phyloP scores from a whole-genome alignment of 352 stramenopile species.

The Globisporangium polare region DNA sequence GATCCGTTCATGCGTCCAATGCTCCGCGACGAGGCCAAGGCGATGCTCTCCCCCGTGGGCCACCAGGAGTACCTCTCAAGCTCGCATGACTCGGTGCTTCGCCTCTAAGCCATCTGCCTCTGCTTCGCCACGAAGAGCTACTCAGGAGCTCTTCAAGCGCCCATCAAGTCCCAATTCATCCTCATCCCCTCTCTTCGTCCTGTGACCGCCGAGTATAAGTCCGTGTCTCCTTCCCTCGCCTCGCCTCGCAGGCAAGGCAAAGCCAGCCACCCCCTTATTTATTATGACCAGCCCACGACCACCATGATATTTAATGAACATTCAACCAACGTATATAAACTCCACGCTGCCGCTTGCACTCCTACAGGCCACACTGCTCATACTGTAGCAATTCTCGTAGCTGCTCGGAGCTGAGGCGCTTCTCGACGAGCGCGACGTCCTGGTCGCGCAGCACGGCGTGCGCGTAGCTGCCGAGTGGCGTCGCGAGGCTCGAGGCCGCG shows the following conservation, averaged over 20 bases:
- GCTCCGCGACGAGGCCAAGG: not conserved
- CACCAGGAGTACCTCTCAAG: conserved; percentile 1
- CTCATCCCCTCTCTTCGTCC: not conserved
- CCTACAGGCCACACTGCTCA: too few species aligned
- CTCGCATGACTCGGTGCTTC: not conserved
- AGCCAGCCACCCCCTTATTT: not conserved
- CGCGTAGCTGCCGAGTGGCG: conserved; percentile 60
- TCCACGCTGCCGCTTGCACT: not conserved
- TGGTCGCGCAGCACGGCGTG: conserved; percentile 51
- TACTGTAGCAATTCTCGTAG: conserved; percentile 20
- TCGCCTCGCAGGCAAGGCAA: not conserved
- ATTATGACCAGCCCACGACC: not conserved
- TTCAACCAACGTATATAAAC: not conserved
- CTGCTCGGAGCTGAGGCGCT: conserved; percentile 23
- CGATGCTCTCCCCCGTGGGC: not conserved
- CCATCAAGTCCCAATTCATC: not conserved
- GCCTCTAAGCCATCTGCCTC: not conserved
- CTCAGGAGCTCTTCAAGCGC: not conserved
- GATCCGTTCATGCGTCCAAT: conserved; percentile 7
- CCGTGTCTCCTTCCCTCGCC: not conserved
- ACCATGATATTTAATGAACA: conserved; percentile 15
- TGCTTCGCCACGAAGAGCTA: not conserved
- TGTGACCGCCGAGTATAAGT: not conserved
- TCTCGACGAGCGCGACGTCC: conserved; percentile 52
- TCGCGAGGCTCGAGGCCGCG: conserved; percentile 44